A percentile compares a stretch with the other conserved stretches of the same genome.
These are phyloP conservation scores for Gliomastix tumulicola DNA, from an alignment of 2,329 filamentous ascomycete genomes.

Conservation along the genomic window DNA sequence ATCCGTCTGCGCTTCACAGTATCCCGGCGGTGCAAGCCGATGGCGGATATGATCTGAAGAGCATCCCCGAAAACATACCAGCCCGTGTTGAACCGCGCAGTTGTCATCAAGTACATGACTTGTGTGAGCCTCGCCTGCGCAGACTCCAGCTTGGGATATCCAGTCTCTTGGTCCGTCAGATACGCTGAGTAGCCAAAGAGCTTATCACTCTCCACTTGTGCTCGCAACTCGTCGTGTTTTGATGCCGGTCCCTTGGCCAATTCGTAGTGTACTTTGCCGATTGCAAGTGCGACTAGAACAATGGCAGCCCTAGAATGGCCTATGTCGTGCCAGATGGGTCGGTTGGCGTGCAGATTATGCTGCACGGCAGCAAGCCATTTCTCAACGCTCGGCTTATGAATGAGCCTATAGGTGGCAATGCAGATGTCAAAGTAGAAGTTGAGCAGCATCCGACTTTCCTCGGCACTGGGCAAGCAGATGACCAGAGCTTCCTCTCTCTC, in stretches of 20 bases:
- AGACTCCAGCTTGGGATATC: slow-evolving; percentile 25
- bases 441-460: slow-evolving; percentile 31
- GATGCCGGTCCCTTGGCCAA: slow-evolving; percentile 20
- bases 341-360: slow-evolving; percentile 25
- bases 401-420: slow-evolving; percentile 46
- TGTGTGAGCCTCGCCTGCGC: slow-evolving; percentile 33
- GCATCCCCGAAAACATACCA: slow-evolving; percentile 38
- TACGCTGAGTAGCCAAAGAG: slow-evolving; percentile 23
- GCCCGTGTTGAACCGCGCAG: slow-evolving; percentile 37
- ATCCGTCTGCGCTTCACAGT: slow-evolving; percentile 14
- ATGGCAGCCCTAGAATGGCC: slow-evolving; percentile 36
- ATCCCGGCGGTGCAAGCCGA: slow-evolving; percentile 32
- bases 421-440: slow-evolving; percentile 47
- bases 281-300: slow-evolving; percentile 35
- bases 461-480: slow-evolving; percentile 28
- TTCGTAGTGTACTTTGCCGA: slow-evolving; percentile 42
- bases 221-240: slow-evolving; percentile 13
- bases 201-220: slow-evolving; percentile 18
- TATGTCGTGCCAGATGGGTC: slow-evolving; percentile 25
- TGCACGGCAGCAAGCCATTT: slow-evolving; percentile 33
- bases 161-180: slow-evolving; percentile 1
- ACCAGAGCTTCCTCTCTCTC: slow-evolving; percentile 13
- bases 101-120: slow-evolving; percentile 34
- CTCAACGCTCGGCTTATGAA: slow-evolving; percentile 42
- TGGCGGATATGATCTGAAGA: slow-evolving; percentile 26